Base-by-base conservation (phyloP, 352 stramenopile species). In the Pythium apleroticum region DNA sequence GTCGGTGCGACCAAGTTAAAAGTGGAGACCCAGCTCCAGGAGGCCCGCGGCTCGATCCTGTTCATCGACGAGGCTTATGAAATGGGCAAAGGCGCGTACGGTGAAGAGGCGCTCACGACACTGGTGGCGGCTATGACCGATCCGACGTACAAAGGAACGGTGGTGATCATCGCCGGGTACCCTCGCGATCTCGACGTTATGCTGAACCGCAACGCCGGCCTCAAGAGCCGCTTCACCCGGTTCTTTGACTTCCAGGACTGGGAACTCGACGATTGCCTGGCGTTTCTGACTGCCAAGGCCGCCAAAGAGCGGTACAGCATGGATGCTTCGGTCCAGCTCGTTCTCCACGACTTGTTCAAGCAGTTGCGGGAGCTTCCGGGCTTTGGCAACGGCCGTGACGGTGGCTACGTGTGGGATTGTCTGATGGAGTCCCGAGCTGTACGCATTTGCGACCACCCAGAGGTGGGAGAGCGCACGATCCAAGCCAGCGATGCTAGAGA, bases 31-130 rank as follows among this genome's bases (percentile, higher is more conserved):
- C 84, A 98, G 52, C 72, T 98, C 2, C 82, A 91, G 8, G 77
- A 97, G 65, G 93, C 93, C 2, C 81, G 86, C 20, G 96, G 95
- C 12, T 93, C 90, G 22, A 78, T 99, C 31, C 68, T 99, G 27
- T 98, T 98, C 66, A 89, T 98, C 35, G 87, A 98, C 63, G 94
- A 98, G 65, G 86, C 91, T 8, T 98, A 98, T 61, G 93, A 90
- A 24, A 57, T 98, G 12, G 84, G 95, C 0, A 95, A 95, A 73
- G 86, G 75, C 4, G 59, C 43, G 2, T 97, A 75, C 66, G 86
- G 83, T 14, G 89, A 90, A 37, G 90, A 98, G 66, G 93, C 89
- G 0, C 94, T 96, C 76, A 93, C 95, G 57, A 90, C 88, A n/a
- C 57, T 98, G 3, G 84, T 97, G 0, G 90, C 89, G 33, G 84